Conservation (phyloP, 352 stramenopile species). For the Chrysophaeum taylorii region DNA sequence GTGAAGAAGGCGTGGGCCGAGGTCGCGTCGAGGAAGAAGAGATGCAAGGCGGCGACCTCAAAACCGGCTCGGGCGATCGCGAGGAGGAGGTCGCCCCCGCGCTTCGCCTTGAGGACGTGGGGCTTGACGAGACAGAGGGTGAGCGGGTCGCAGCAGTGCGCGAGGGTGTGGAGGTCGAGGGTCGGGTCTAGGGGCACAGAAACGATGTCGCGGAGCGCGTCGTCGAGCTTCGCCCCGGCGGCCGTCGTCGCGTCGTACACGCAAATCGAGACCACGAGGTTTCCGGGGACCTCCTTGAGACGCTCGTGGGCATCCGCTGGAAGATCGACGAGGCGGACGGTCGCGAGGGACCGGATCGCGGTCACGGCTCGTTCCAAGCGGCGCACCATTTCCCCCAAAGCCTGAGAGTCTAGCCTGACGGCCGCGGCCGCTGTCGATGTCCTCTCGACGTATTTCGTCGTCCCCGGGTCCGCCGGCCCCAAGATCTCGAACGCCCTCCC, state of each 20-base stretch:
- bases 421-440: slow-evolving; percentile 55
- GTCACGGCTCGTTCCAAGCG: not conserved
- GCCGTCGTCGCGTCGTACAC: slow-evolving; percentile 57
- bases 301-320: slow-evolving; percentile 58
- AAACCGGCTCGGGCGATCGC: slow-evolving; percentile 60
- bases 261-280: no score
- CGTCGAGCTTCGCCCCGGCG: not conserved
- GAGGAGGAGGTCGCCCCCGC: slow-evolving; percentile 63
- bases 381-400: not conserved
- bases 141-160: slow-evolving; percentile 54
- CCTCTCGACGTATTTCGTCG: slow-evolving; percentile 49
- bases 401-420: slow-evolving; percentile 54
- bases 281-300: slow-evolving; percentile 50
- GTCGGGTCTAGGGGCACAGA: not conserved
- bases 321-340: not conserved
- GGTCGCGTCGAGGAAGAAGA: slow-evolving; percentile 70
- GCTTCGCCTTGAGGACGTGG: slow-evolving; percentile 70
- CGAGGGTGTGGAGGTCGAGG: slow-evolving; percentile 11
- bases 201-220: slow-evolving; percentile 4
- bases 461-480: slow-evolving; percentile 66
- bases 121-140: slow-evolving; percentile 80
- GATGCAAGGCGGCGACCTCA: slow-evolving; percentile 65
- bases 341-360: not conserved
- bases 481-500: slow-evolving; percentile 63
- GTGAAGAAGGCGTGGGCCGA: slow-evolving; percentile 76